Conservation (phyloP, 768 basidiomycete species). For the Vararia minispora region DNA sequence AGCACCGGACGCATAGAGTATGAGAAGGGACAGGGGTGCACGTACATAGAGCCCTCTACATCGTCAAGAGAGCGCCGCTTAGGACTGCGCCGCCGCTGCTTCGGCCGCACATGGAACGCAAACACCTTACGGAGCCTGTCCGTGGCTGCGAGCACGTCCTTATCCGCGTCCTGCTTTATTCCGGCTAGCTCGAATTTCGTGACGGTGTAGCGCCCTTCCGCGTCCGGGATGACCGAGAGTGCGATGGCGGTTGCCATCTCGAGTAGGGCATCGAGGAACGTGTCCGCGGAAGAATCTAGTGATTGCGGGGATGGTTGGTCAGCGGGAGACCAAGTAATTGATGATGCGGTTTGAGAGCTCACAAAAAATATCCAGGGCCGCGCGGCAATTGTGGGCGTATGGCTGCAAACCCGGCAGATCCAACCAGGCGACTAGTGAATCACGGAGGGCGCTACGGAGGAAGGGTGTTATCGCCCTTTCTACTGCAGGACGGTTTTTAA, state of each 20-base stretch:
- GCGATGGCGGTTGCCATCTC: conserved; percentile 10
- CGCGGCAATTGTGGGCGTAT: conserved; percentile 4
- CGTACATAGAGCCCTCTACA: conserved; percentile 11
- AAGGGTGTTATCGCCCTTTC: not conserved
- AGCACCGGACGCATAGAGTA: not conserved
- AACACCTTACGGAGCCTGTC: conserved; percentile 7
- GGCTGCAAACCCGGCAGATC: conserved; percentile 8
- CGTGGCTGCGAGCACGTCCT: conserved; percentile 4
- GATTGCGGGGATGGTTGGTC: not conserved
- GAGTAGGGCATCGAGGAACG: conserved; percentile 8
- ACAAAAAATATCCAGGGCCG: conserved; percentile 4
- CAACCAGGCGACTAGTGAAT: conserved; percentile 9
- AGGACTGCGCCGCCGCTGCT: no score
- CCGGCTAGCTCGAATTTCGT: conserved; percentile 9
- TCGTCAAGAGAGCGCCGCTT: conserved; percentile 13
- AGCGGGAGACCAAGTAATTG: not conserved
- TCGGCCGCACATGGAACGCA: conserved; percentile 10
- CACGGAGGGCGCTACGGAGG: conserved; percentile 5
- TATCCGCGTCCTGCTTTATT: conserved; percentile 8
- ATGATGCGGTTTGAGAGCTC: not conserved
- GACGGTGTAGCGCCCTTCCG: conserved; percentile 8
- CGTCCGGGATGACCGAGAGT: conserved; percentile 7
- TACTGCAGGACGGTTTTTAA: not conserved
- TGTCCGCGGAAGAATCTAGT: conserved; percentile 9
- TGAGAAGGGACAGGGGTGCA: not conserved